Evolutionary conservation across 371 early-diverging fungal genomes (phyloP).

Genomic region (Apophysomyces elegans): DNA sequence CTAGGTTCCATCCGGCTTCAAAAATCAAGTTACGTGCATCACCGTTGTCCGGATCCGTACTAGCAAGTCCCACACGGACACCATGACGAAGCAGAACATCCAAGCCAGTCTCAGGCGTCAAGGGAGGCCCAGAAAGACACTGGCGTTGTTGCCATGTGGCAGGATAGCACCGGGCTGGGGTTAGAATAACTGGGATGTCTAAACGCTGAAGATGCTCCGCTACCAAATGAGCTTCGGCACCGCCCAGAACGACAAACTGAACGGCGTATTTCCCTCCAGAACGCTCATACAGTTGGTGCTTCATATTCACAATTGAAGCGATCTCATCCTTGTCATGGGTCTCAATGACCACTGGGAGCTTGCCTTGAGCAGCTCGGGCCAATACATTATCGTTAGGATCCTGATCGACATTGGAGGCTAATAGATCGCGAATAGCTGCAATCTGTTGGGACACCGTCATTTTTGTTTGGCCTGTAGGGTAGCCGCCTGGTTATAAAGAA

Average conservation of each 20-base stretch:
- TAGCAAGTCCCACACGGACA: slow-evolving; percentile 68
- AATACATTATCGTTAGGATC: slow-evolving; percentile 37
- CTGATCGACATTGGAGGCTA: slow-evolving; percentile 36
- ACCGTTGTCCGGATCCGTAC: slow-evolving; percentile 60
- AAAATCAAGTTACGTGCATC: slow-evolving; percentile 72
- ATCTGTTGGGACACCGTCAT: slow-evolving; percentile 71
- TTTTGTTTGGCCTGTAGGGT: slow-evolving; percentile 1
- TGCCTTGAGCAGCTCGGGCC: slow-evolving; percentile 60
- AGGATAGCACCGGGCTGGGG: slow-evolving; percentile 73
- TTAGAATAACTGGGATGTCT: slow-evolving; percentile 67
- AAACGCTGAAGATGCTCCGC: slow-evolving; percentile 60
- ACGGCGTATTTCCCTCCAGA: slow-evolving; percentile 22
- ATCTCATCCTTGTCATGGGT: slow-evolving; percentile 76
- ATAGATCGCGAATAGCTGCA: slow-evolving; percentile 57
- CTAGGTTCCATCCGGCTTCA: slow-evolving; percentile 69
- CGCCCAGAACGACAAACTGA: slow-evolving; percentile 64
- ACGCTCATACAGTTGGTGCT: slow-evolving; percentile 35
- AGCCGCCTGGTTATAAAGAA: neutral
- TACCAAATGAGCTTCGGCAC: slow-evolving; percentile 74
- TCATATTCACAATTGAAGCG: slow-evolving; percentile 61
- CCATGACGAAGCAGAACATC: slow-evolving; percentile 61
- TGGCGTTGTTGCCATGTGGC: slow-evolving; percentile 64
- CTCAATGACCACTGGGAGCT: slow-evolving; percentile 67
- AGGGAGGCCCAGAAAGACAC: slow-evolving; percentile 65
- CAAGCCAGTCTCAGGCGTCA: slow-evolving; percentile 55